These are phyloP conservation scores for Periconia macrospinosa DNA, from an alignment of 2,329 filamentous ascomycete species.

Conservation along the genomic window DNA sequence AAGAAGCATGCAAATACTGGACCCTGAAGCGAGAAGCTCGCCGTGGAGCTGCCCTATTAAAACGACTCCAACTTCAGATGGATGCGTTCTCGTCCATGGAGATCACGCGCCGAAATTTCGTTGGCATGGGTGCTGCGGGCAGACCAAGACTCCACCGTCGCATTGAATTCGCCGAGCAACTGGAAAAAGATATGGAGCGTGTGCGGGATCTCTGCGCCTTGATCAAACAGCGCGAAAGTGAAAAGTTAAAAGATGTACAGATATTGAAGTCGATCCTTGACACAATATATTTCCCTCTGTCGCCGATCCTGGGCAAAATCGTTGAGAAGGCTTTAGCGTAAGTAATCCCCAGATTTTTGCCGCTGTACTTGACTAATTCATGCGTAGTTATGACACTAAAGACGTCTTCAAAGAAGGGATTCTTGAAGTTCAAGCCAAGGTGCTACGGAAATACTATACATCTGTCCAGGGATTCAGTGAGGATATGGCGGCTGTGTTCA, in stretches of 20 bases:
- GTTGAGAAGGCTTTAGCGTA: constrained; percentile 80
- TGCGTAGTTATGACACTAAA: constrained; percentile 49
- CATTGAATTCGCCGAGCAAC: constrained; percentile 81
- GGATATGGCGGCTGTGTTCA: constrained; percentile 60
- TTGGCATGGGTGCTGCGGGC: constrained; percentile 87
- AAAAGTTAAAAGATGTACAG: constrained; percentile 76
- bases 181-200: constrained; percentile 76
- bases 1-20: constrained; percentile 96
- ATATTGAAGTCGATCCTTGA: constrained; percentile 80
- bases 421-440: constrained; percentile 53
- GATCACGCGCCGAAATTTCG: constrained; percentile 90
- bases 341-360: constrained; percentile 51
- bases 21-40: constrained; percentile 93
- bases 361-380: constrained; percentile 4
- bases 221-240: constrained; percentile 73
- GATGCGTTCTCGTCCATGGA: constrained; percentile 98
- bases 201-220: constrained; percentile 70
- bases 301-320: constrained; percentile 73
- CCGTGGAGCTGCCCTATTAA: constrained; percentile 86
- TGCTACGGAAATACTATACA: constrained; percentile 61
- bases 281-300: constrained; percentile 87
- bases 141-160: constrained; percentile 75
- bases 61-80: constrained; percentile 90
- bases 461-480: constrained; percentile 63
- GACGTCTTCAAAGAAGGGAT: constrained; percentile 59